These are phyloP conservation scores for Fonsecaea pedrosoi DNA, from an alignment of 2,329 filamentous ascomycete species.

Conservation along the genomic window DNA sequence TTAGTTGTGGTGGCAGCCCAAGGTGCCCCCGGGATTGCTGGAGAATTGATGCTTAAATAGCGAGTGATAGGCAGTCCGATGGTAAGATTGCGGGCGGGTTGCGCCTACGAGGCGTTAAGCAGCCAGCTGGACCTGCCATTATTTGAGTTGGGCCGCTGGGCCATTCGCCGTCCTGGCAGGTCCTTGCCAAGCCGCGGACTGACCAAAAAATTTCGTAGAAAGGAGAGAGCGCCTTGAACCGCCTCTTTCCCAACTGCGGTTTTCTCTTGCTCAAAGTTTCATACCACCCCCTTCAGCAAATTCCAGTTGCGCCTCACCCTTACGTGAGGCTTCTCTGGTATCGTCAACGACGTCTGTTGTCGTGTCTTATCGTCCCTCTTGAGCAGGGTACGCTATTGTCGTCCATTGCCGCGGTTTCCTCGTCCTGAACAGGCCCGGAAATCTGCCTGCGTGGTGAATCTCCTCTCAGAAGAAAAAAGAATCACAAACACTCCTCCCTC, in stretches of 20 bases:
- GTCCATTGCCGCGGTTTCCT: constrained; percentile 26
- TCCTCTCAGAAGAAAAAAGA: constrained; percentile 34
- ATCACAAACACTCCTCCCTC: constrained; percentile 19
- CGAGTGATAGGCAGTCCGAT: neutral
- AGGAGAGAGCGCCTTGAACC: constrained; percentile 20
- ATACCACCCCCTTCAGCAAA: constrained; percentile 26
- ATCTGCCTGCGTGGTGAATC: constrained; percentile 34
- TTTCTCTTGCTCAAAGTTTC: constrained; percentile 25
- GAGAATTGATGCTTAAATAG: neutral
- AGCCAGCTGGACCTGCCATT: constrained; percentile 4
- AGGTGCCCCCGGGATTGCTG: neutral
- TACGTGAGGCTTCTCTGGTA: constrained; percentile 33
- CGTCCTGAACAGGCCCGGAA: constrained; percentile 28
- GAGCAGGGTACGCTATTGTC: constrained; percentile 20
- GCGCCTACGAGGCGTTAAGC: constrained; percentile 7
- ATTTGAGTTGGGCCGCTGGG: neutral
- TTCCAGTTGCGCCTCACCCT: constrained; percentile 31
- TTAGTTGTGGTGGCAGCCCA: neutral
- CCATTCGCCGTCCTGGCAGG: constrained; percentile 5
- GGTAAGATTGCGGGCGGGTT: constrained; percentile 5
- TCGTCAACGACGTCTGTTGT: constrained; percentile 32
- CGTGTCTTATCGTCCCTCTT: constrained; percentile 30
- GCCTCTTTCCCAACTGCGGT: constrained; percentile 24
- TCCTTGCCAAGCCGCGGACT: constrained; percentile 17
- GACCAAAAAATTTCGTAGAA: constrained; percentile 19